Evolutionary conservation across 2,329 filamentous ascomycete species (phyloP), one percentile per base, ranked within the genome.

Genomic region (Curvularia sp.): DNA sequence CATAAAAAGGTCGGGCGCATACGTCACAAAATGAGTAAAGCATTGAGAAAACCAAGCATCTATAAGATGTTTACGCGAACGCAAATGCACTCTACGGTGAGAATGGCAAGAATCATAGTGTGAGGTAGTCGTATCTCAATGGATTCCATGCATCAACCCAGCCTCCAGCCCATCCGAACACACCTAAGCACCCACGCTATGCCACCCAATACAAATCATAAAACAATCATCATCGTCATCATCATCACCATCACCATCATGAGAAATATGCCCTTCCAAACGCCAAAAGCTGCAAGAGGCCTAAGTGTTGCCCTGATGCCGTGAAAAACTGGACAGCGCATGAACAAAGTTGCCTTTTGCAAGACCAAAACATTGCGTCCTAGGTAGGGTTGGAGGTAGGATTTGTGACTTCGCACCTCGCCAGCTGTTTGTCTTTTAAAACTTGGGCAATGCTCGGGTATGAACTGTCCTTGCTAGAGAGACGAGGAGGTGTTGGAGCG

Each of bases 111-210:
- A 41, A 28, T 42, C 46, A 23, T 49, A 19, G 55, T 39, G 32
- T 25, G 45, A 39, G 18, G 21, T 54, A 53, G 6, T 49, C 45
- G 43, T 55, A 27, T 43, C 45, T 39, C 27, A 19, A 36, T 39
- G 41, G 15, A 41, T 15, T 42, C 21, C 32, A 49, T 49, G 48
- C 45, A 55, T 43, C 47, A 48, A 39, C 12, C 28, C 27, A 41
- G 4, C 27, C 23, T 18, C 2, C 45, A 34, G 10, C 18, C 27
- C 38, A 27, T 49, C 43, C 34, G 27, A 46, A 39, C 51, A 42
- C 58, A 38, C 62, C 65, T 25, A 52, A 61, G 58, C 64, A 55
- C 62, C 63, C 45, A 57, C 61, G 65, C 65, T 68, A 66, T 68
- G 61, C 65, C 61, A 30, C 54, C 50, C 54, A 56, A 39, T 57